Evolutionary conservation across 495 filamentous ascomycete species (phyloP), one percentile per base, ranked within the genome.

Genomic region (Podospora australis): DNA sequence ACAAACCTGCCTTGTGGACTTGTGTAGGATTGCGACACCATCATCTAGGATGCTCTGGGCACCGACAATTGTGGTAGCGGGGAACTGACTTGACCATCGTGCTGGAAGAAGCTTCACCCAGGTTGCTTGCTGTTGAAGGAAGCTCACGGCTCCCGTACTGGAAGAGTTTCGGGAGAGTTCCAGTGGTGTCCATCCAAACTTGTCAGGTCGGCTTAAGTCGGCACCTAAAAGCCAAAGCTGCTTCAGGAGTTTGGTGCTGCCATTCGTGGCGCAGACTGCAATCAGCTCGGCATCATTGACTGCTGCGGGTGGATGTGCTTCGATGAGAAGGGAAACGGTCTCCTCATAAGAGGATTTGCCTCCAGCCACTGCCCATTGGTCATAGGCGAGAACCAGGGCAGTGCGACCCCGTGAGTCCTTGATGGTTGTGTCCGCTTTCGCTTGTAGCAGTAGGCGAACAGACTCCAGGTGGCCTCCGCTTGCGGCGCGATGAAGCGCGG

Each of bases 401-500:
- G 53, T 51, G 17, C 45, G 43, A n/a, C 25, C 25, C 4, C 48
- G 14, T 8, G 13, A 13, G 47, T 58, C 55, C 24, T 1, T 14
- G 25, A 53, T 24, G 24, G n/a, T 38, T n/a, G 43, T 14, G 36
- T 47, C 44, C 17, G 53, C 46, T 6, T 26, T 29, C 9, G 50
- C 43, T 22, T 30, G 24, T 19, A 59, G 48, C n/a, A 62, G 35
- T 7, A 46, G 42, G 0, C 17, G 41, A 1, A 64, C 60, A 32
- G 44, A 54, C 3, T 34, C 35, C 11, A 34, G 17, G 32, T 59
- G 54, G 20, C 58, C 63, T 25, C 40, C 20, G 32, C 49, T 23
- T n/a, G 61, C 50, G 17, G 63, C 63, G 26, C 54, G 61, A 44
- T 66, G 63, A 24, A 66, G 54, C 3, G 63, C 24, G 8, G 59